Evolutionary conservation across 78 protist genomes (phyloP).

Genomic region (Dictyostelium discoideum): DNA sequence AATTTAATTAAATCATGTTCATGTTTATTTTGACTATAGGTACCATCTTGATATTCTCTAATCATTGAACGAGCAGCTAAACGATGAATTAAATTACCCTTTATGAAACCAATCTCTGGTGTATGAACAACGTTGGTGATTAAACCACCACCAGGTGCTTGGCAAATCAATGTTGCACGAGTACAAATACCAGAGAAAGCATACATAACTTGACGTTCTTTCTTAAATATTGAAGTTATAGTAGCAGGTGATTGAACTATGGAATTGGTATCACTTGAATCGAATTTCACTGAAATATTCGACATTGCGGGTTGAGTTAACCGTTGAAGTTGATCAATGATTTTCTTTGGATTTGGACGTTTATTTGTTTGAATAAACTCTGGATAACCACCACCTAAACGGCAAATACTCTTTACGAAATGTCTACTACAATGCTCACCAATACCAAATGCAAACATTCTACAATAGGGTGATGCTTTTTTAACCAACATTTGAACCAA

Average conservation of each 20-base stretch:
- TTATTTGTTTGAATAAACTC: conserved; percentile 70
- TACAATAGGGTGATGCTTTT: conserved; percentile 28
- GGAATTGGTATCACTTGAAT: conserved; percentile 1
- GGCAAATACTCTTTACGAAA: conserved; percentile 27
- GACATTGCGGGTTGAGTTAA: conserved; percentile 61
- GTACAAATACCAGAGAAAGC: conserved; percentile 68
- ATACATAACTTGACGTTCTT: conserved; percentile 59
- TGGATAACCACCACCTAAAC: conserved; percentile 69
- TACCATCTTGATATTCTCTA: conserved; percentile 79
- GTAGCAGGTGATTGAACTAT: conserved; percentile 48
- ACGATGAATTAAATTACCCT: conserved; percentile 57
- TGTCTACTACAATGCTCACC: conserved; percentile 57
- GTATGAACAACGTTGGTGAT: conserved; percentile 56
- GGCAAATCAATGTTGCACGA: conserved; percentile 52
- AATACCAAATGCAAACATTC: conserved; percentile 65
- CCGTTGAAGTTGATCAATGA: conserved; percentile 57
- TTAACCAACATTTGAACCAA: conserved; percentile 1
- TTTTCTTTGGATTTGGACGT: conserved; percentile 52
- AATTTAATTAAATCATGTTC: conserved; percentile 63
- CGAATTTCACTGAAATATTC: conserved; percentile 45
- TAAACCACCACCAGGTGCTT: conserved; percentile 77
- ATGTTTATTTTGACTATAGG: conserved; percentile 7
- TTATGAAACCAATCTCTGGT: conserved; percentile 69
- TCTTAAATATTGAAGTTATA: conserved; percentile 42
- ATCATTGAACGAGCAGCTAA: conserved; percentile 81